Base-by-base conservation (phyloP, 192 early-diverging fungal species). In the Podila verticillata region DNA sequence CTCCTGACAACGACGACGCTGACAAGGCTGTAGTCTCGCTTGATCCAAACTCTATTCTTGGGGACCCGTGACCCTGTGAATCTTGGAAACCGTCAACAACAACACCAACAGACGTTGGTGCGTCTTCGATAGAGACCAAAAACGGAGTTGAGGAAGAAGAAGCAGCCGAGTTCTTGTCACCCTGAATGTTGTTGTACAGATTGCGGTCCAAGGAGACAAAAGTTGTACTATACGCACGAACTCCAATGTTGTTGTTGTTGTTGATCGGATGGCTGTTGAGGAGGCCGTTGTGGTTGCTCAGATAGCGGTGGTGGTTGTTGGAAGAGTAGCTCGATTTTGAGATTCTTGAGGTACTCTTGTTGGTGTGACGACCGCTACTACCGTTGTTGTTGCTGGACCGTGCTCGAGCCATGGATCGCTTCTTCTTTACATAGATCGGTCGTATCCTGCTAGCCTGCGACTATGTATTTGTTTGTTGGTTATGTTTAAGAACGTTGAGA, bases 21-120 rank as follows among this genome's bases (percentile, higher is more conserved):
- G 66, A 58, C 12, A 35, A 48, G 28, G 26, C 31, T 15, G 34
- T 34, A 54, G 57, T 64, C 17, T 47, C 61, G 17, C 28, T 29
- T 31, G 72, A 56, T 57, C 12, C 72, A 60, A 35, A 64, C 64
- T 54, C 51, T 44, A 44, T 44, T 44, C 13, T 44, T 15, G 39
- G 10, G 39, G 39, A 44, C 39, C 39, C 39, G 39, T 44, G 39
- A 44, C 39, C 39, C 12, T 44, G 39, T 15, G 39, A 3, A 44
- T 44, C 13, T 15, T 44, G 39, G 39, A 44, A 44, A 44, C 17
- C 39, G 4, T 15, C 39, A 44, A 44, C 39, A 17, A 44, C 39
- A 44, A 44, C 39, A 44, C 51, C n/a, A 54, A n/a, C 5, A 54
- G 0, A 7, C 17, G n/a, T 54, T 54, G 51, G 17, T 54, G 51